Evolutionary conservation across 2,329 filamentous ascomycete genomes (phyloP), one percentile per base, ranked within the genome.

Genomic region (Diaporthe sp.): DNA sequence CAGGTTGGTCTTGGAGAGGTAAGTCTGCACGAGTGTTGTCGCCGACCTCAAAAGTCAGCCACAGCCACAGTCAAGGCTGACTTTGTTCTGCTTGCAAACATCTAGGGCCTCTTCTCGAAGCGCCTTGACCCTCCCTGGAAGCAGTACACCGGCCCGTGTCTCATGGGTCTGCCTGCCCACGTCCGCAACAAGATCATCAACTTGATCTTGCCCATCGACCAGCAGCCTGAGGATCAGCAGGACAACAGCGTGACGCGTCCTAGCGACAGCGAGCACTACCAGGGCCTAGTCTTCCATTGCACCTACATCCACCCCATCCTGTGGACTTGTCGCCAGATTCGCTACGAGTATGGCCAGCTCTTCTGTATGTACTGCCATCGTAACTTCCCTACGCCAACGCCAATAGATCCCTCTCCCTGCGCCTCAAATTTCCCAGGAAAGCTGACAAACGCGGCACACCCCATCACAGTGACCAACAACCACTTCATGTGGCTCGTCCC

Each of bases 241-340:
- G 7, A 62, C 25, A 13, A 42, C 58, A 42, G 37, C 13, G n/a
- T 10, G 22, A 34, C 10, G 13, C 4, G 6, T 12, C 1, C 34
- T 4, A 42, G 9, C 7, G 58, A 44, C 22, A 5, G 3, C 25
- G 4, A 28, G 39, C 10, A 10, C n/a, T 19, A 12, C 6, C 8
- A 6, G 39, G 39, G 46, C 46, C 46, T 22, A 10, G n/a, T 17
- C 34, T 42, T 61, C 22, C 7, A 25, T 4, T 42, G 59, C 39
- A 31, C 42, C 13, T 62, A 46, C 39, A 9, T 62, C 59, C 61
- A 67, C 9, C 61, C 61, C 28, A 34, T 73, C 22, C 57, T 73
- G n/a, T 34, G 44, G 34, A 73, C 58, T 12, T 73, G 70, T 28
- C 70, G 70, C n/a, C 70, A 73, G 70, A 15, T 73, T 17, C 70